A percentile compares a stretch with the other conserved stretches of the same genome.
phyloP scores from a whole-genome alignment of 2,329 filamentous ascomycete species.

The Penicillium sp. region DNA sequence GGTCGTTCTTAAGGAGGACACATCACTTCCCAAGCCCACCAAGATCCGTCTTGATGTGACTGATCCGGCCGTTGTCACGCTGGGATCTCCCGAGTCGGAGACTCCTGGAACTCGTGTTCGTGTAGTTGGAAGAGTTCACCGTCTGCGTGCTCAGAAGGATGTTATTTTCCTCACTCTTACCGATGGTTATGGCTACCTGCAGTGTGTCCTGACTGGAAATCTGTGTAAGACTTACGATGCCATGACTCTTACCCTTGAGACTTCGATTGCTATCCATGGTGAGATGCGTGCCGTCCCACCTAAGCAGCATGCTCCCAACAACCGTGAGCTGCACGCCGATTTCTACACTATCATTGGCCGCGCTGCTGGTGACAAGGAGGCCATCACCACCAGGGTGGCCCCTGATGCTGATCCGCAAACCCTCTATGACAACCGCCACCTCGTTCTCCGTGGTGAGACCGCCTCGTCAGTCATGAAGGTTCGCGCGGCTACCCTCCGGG shows the following conservation, averaged over 20 bases:
- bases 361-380: constrained; percentile 77
- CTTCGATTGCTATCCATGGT: constrained; percentile 73
- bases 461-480: constrained; percentile 78
- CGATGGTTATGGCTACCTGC: constrained; percentile 75
- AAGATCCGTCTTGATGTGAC: constrained; percentile 69
- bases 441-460: constrained; percentile 74
- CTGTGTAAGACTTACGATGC: constrained; percentile 85
- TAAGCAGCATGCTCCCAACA: constrained; percentile 67
- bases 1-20: constrained; percentile 61
- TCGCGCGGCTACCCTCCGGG: constrained; percentile 67
- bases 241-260: constrained; percentile 73
- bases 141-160: constrained; percentile 71
- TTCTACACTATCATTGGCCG: constrained; percentile 72
- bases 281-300: constrained; percentile 74
- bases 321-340: constrained; percentile 83
- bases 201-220: constrained; percentile 72
- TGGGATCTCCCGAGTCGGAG: constrained; percentile 49
- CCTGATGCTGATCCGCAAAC: constrained; percentile 61
- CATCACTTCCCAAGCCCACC: constrained; percentile 61
- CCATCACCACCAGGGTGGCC: constrained; percentile 75
- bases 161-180: constrained; percentile 77
- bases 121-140: constrained; percentile 74
- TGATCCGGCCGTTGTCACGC: constrained; percentile 50
- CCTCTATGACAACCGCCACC: constrained; percentile 71
- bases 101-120: constrained; percentile 63